Evolutionary conservation across 352 stramenopile genomes (phyloP).

Genomic region (Thalassiosira livingstoniorum): DNA sequence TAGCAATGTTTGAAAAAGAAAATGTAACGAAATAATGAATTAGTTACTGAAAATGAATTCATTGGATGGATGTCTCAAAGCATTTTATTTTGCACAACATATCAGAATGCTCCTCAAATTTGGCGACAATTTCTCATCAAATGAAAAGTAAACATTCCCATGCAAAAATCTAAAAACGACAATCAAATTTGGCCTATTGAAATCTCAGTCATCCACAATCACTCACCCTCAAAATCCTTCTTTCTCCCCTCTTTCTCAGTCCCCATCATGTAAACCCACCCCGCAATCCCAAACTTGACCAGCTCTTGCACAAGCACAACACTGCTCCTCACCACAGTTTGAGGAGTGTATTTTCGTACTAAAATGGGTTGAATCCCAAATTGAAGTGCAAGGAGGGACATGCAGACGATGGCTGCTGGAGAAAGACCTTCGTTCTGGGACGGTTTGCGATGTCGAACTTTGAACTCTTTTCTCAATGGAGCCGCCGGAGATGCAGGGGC

Average conservation of each 20-base stretch:
- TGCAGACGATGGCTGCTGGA: constrained; percentile 49
- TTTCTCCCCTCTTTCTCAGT: constrained; percentile 32
- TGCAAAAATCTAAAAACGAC: no score
- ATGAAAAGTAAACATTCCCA: no score
- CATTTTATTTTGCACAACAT: no score
- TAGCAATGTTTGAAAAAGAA: constrained; percentile 6
- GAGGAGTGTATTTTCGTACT: constrained; percentile 52
- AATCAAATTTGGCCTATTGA: no score
- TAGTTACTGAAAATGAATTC: no score
- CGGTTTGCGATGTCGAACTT: not conserved
- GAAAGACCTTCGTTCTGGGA: constrained; percentile 29
- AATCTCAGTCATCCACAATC: no score
- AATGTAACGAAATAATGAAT: no score
- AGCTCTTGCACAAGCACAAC: constrained; percentile 62
- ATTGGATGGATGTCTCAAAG: no score
- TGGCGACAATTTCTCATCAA: no score
- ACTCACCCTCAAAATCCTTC: constrained; percentile 52
- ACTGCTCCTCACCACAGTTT: constrained; percentile 54
- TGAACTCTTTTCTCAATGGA: not conserved
- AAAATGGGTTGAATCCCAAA: constrained; percentile 66
- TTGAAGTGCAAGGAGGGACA: constrained; percentile 63
- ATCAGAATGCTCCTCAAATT: no score
- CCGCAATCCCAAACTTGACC: constrained; percentile 58
- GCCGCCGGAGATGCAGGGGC: not conserved
- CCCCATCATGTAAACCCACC: constrained; percentile 49